Evolutionary conservation across 2,329 filamentous ascomycete genomes (phyloP), one percentile per base, ranked within the genome.

Genomic region (Fusarium luffae): DNA sequence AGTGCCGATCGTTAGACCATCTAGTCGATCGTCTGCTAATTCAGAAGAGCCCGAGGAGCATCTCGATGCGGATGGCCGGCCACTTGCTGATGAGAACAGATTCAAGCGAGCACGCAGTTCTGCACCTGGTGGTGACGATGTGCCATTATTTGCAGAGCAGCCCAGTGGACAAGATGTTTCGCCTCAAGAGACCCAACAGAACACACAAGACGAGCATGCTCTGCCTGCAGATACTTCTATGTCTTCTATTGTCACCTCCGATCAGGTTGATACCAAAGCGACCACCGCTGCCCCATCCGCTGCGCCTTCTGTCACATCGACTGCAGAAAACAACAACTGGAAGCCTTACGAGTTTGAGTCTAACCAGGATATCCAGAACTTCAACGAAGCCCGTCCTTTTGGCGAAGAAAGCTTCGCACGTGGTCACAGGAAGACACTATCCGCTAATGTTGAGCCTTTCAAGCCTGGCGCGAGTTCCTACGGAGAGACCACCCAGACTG

Each of bases 1-100:
- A 12, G 87, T 97, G 57, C 92, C 94, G 0, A 97, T 97, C 67
- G 81, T 95, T 12, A 85, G 85, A 41, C 92, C 92, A 2, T 84
- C 89, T 60, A 89, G 84, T 72, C 80, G 68, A 82, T 83, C 70
- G 78, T 82, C 67, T 58, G 79, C 78, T 3, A 77, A 79, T 18
- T 76, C 78, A 2, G 59, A 69, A 4, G 70, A 75, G 25, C 56
- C 54, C 6, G 63, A 72, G 19, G 63, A 73, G 19, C 70, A 73
- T 32, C 69, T 78, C 12, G 77, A 78, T 28, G 73, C 68, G n/a
- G 59, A 86, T 5, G 85, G 90, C 66, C 89, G 90, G 18, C 88
- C 89, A 27, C 79, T 86, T 21, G 85, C 84, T 12, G 88, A 92
- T 59, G 87, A 91, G 62, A 89, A 88, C 23, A 89, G 93, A 42